These are phyloP conservation scores for Melampsora medusae DNA, from an alignment of 1,284 basidiomycete species.

Conservation along the genomic window DNA sequence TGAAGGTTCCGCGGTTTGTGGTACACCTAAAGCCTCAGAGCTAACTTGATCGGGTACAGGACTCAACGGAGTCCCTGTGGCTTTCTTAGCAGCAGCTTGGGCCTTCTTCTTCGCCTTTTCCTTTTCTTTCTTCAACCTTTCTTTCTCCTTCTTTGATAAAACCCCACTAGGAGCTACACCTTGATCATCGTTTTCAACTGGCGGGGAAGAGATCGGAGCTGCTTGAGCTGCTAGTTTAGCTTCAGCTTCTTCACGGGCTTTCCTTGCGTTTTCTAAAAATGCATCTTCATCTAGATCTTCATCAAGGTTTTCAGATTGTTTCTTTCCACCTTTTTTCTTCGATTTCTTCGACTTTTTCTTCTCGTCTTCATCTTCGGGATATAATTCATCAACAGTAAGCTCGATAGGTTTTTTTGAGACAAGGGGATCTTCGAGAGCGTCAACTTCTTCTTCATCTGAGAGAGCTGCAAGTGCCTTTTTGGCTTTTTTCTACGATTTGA, in stretches of 20 bases:
- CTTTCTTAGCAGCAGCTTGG: conserved; percentile 81
- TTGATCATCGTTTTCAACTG: conserved; percentile 56
- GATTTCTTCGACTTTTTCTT: conserved; percentile 28
- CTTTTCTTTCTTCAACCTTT: conserved; percentile 86
- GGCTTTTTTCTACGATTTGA: not conserved
- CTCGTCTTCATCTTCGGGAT: conserved; percentile 21
- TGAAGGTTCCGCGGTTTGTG: conserved; percentile 48
- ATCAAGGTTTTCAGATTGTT: not conserved
- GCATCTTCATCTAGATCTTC: conserved; percentile 43
- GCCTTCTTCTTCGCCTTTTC: conserved; percentile 97
- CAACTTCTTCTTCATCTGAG: not conserved
- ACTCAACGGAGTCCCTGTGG: conserved; percentile 55
- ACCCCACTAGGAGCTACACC: conserved; percentile 60
- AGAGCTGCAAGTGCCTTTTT: not conserved
- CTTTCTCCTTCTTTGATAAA: conserved; percentile 86
- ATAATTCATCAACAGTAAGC: conserved; percentile 37
- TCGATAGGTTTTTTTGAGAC: not conserved
- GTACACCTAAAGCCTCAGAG: conserved; percentile 37
- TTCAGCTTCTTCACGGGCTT: conserved; percentile 42
- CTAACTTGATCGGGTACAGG: conserved; percentile 40
- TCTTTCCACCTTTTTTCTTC: conserved; percentile 26
- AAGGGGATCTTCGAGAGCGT: not conserved
- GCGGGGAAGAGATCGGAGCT: conserved; percentile 6
- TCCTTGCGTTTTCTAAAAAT: conserved; percentile 28
- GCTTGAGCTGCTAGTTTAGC: conserved; percentile 18